Evolutionary conservation across 306 rosid species (phyloP).

Genomic region (Cicer bijugum): DNA sequence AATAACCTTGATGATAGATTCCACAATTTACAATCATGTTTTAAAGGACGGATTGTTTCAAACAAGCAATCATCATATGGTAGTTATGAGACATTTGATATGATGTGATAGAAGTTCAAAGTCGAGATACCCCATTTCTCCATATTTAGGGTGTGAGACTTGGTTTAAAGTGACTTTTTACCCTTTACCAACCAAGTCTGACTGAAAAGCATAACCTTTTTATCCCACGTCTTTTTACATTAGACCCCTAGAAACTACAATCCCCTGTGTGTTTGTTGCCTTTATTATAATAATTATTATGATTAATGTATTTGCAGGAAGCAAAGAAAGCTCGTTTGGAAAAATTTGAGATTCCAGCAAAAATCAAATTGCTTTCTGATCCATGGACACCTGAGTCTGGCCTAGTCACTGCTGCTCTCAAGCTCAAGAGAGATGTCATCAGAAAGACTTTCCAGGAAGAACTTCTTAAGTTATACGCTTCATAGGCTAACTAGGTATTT

Average conservation of each 20-base stretch:
- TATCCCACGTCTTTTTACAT: not conserved
- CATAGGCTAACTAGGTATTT: slow-evolving; percentile 26
- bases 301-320: slow-evolving; percentile 56
- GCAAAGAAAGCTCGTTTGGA: slow-evolving; percentile 80
- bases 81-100: no score
- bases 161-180: not conserved
- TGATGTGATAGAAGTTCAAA: no score
- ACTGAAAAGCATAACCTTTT: not conserved
- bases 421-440: slow-evolving; percentile 85
- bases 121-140: no score
- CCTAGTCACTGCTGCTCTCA: slow-evolving; percentile 93
- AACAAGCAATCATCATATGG: no score
- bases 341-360: slow-evolving; percentile 85
- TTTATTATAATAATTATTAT: slow-evolving; percentile 5
- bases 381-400: slow-evolving; percentile 95
- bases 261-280: slow-evolving; percentile 28
- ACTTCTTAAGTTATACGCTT: slow-evolving; percentile 64
- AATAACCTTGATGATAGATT: no score
- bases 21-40: no score
- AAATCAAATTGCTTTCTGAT: slow-evolving; percentile 67
- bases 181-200: not conserved
- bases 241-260: not conserved
- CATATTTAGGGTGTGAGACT: not conserved
- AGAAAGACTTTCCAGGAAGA: slow-evolving; percentile 71
- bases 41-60: no score